A percentile compares a stretch with the other conserved stretches of the same genome.
Conservation (phyloP, 2,329 filamentous ascomycete genomes). For the Trematosphaeria pertusa region DNA sequence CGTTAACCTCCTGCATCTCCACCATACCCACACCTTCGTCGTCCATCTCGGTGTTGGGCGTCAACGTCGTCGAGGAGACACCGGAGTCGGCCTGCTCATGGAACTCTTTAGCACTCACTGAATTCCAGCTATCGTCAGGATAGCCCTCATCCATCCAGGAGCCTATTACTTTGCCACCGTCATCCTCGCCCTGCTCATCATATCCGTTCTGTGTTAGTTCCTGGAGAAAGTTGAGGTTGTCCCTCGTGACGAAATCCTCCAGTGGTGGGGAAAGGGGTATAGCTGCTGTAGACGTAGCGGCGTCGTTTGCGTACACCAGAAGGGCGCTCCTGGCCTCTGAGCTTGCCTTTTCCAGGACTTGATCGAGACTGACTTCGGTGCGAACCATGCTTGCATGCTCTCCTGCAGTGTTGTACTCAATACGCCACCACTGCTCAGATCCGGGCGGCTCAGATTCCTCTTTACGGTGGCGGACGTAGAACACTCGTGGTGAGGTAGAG, state of each 20-base stretch:
- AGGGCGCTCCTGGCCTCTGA: constrained; percentile 61
- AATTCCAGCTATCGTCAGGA: constrained; percentile 27
- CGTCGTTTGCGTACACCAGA: constrained; percentile 66
- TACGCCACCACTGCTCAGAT: constrained; percentile 45
- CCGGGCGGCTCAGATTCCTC: constrained; percentile 21
- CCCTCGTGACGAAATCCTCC: constrained; percentile 56
- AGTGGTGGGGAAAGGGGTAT: constrained; percentile 34
- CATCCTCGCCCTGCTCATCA: constrained; percentile 19
- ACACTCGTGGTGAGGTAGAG: constrained; percentile 63
- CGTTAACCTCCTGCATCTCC: constrained; percentile 38
- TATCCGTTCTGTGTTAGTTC: constrained; percentile 35
- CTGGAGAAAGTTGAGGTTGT: constrained; percentile 51
- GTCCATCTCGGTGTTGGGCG: constrained; percentile 41
- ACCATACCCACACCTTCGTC: constrained; percentile 24
- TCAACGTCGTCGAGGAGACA: constrained; percentile 39
- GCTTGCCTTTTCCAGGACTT: constrained; percentile 62
- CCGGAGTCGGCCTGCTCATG: constrained; percentile 23
- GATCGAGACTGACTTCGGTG: constrained; percentile 55
- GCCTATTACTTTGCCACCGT: constrained; percentile 11
- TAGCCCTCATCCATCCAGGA: constrained; percentile 24
- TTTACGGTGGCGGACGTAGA: constrained; percentile 60
- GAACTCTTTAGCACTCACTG: constrained; percentile 27
- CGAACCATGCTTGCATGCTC: constrained; percentile 33
- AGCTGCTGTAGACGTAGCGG: constrained; percentile 28
- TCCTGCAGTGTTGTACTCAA: constrained; percentile 39